phyloP scores from a whole-genome alignment of 495 filamentous ascomycete genomes.

The Stereocaulon alpinum region DNA sequence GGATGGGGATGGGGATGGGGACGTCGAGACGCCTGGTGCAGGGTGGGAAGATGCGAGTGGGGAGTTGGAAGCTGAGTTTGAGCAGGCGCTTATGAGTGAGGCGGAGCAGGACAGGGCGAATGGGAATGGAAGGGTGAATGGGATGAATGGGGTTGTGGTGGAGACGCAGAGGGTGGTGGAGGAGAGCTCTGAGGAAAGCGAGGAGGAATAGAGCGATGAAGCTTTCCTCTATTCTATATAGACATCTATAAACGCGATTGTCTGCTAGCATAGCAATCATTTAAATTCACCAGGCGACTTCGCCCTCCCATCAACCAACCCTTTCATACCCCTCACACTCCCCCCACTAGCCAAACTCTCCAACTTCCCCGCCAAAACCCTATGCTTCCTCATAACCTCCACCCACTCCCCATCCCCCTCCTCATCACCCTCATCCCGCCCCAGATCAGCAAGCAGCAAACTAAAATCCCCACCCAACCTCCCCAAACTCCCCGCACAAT shows the following conservation, averaged over 20 bases:
- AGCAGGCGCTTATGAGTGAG: slow-evolving; percentile 21
- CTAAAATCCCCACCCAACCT: slow-evolving; percentile 90
- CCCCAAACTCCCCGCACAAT: slow-evolving; percentile 88
- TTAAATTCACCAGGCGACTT: slow-evolving; percentile 4
- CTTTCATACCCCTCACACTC: neutral
- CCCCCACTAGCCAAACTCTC: slow-evolving; percentile 62
- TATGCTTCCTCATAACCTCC: slow-evolving; percentile 81
- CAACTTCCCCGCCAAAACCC: slow-evolving; percentile 71
- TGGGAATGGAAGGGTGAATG: slow-evolving; percentile 3
- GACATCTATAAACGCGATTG: neutral
- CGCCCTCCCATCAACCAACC: neutral
- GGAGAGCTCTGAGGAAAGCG: slow-evolving; percentile 23
- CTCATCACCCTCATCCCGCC: slow-evolving; percentile 34
- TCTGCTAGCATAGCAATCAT: neutral
- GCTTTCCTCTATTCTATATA: neutral
- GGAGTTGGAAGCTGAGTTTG: slow-evolving; percentile 19
- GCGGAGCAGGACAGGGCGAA: slow-evolving; percentile 20
- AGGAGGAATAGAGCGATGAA: slow-evolving; percentile 19
- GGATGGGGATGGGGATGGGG: slow-evolving; percentile 8
- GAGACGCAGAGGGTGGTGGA: slow-evolving; percentile 4
- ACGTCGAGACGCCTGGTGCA: slow-evolving; percentile 7
- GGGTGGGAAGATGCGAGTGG: slow-evolving; percentile 17
- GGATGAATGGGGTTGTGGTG: neutral
- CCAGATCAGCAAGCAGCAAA: slow-evolving; percentile 64
- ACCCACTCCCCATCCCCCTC: slow-evolving; percentile 56